Conservation (phyloP, 1,284 basidiomycete genomes). For the Paramarasmius palmivorus region DNA sequence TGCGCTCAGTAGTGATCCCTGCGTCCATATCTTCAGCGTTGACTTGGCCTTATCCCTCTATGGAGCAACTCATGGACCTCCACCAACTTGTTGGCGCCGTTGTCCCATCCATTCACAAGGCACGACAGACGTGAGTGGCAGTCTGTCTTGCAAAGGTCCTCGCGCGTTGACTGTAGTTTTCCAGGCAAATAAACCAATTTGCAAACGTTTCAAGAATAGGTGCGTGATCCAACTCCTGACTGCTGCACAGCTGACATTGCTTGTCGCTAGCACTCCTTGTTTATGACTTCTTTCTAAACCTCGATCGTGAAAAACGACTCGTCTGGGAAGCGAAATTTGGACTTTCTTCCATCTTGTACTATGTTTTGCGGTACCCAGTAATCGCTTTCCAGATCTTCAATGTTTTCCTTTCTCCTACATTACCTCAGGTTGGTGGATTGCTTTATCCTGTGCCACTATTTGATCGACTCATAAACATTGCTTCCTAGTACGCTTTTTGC, state of each 20-base stretch:
- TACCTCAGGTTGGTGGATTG: not conserved
- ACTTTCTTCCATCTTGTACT: not conserved
- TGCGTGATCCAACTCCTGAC: not conserved
- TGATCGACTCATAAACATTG: too few relatives aligned
- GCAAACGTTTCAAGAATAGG: conserved; percentile 3
- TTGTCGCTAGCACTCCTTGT: not conserved
- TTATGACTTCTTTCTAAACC: conserved; percentile 1
- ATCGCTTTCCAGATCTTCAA: conserved; percentile 2
- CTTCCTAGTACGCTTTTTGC: too few relatives aligned
- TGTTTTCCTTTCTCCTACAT: not conserved
- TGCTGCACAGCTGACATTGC: not conserved
- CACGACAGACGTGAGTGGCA: not conserved
- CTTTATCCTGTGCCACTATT: not conserved
- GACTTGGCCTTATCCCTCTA: too few relatives aligned
- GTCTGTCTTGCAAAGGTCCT: too few relatives aligned
- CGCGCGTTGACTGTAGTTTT: not conserved
- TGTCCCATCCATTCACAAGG: not conserved
- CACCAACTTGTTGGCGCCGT: too few relatives aligned
- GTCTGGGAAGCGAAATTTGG: not conserved
- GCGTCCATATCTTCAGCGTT: too few relatives aligned
- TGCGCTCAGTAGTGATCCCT: too few relatives aligned
- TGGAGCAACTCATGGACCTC: too few relatives aligned
- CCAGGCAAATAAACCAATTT: conserved; percentile 2
- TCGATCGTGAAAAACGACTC: conserved; percentile 1
- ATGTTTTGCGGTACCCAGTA: not conserved